Evolutionary conservation across 1,284 basidiomycete genomes (phyloP).

Genomic region (Ustilago sp.): DNA sequence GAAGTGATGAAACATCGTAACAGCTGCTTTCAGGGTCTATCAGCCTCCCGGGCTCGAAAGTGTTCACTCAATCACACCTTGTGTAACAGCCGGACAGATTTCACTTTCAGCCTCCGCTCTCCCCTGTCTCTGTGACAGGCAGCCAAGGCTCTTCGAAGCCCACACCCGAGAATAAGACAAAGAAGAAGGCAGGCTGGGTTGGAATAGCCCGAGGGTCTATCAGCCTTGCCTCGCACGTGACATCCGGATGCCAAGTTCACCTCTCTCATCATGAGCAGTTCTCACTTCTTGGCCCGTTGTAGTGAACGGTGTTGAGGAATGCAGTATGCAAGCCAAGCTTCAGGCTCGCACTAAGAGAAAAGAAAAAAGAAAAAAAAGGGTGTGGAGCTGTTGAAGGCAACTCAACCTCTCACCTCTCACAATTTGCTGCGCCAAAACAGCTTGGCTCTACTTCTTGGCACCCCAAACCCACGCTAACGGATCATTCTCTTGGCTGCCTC

Average conservation of each 20-base stretch:
- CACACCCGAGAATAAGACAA: not conserved
- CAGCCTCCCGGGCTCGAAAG: not conserved
- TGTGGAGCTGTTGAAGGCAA: not conserved
- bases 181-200: too few relatives aligned
- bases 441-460: constrained; percentile 1
- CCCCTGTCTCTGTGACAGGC: constrained; percentile 2
- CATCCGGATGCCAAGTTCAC: too few relatives aligned
- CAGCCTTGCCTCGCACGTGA: too few relatives aligned
- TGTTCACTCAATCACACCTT: not conserved
- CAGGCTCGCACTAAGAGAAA: not conserved
- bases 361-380: too few relatives aligned
- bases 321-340: not conserved
- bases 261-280: not conserved
- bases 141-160: too few relatives aligned
- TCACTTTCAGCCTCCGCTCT: not conserved
- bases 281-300: not conserved
- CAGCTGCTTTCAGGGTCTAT: constrained; percentile 9
- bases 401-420: not conserved
- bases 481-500: not conserved
- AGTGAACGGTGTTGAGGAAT: not conserved
- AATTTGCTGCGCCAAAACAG: too few relatives aligned
- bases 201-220: not conserved
- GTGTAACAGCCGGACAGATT: not conserved
- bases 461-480: not conserved
- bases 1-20: not conserved